Base-by-base conservation (phyloP, 2,329 filamentous ascomycete genomes). In the Colletotrichum lentis region DNA sequence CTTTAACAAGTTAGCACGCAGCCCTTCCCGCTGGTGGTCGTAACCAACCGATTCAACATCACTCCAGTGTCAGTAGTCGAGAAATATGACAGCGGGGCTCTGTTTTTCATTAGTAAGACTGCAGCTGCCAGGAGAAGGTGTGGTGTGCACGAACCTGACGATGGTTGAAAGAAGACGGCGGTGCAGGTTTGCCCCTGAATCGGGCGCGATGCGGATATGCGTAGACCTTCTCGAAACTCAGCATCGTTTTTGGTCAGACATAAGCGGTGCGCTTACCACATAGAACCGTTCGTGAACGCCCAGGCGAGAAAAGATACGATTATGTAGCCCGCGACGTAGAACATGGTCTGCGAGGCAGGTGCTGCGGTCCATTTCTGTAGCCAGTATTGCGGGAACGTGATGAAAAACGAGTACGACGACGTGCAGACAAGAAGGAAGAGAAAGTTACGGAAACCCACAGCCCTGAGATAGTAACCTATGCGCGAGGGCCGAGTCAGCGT, bases 21-120 rank as follows among this genome's bases (percentile, higher is more conserved):
- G 1, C 8, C n/a, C 41, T 46, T n/a, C 20, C 7, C 7, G 5
- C 18, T 4, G 3, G 3, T 18, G 4, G 10, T 20, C 8, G 11
- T 16, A 18, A 47, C 64, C 2, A 1, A 64, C 44, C 74, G 69
- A 54, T 71, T 72, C 7, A 71, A 43, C 4, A 70, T 69, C 10
- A 14, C 20, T 22, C 20, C n/a, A 22, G 20, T 47, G 44, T 47
- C 44, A 22, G 44, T 47, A 12, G 12, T 5, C 5, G 20, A 47
- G 44, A 47, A 47, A 22, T 47, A 47, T 5, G 44, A 47, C 24
- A 69, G 47, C 6, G 64, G 70, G 1, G 68, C 64, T 1, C 64
- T 67, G 2, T 6, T 14, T 1, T 44, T 20, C 27, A 20, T 63
- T 2, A 62, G 37, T 11, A 8, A 12, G n/a, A 12, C 12, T 20